A percentile compares a stretch with the other conserved stretches of the same genome.
Conservation (phyloP, 202 grass and related monocot species). For the Digitaria exilis region DNA sequence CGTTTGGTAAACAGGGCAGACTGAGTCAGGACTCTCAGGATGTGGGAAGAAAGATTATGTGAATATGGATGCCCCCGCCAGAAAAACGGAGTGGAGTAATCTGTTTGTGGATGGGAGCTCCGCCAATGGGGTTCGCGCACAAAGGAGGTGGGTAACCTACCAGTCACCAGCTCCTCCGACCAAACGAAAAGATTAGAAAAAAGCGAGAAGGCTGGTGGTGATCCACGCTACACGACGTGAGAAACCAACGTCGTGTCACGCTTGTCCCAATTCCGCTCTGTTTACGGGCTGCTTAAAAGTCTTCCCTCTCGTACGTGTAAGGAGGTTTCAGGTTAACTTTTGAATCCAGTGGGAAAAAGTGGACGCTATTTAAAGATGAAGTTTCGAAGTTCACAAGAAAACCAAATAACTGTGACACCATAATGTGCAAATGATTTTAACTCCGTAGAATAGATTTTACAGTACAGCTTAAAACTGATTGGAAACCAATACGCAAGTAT, state of each 20-base stretch:
- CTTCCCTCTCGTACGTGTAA: too few species aligned
- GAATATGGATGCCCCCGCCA: neutral
- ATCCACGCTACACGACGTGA: neutral
- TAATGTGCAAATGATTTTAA: neutral
- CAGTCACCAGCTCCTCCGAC: neutral
- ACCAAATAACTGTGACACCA: neutral
- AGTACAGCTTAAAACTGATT: neutral
- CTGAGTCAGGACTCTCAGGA: neutral
- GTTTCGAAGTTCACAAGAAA: too few species aligned
- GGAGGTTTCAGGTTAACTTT: too few species aligned
- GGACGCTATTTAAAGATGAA: too few species aligned
- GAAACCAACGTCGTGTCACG: too few species aligned
- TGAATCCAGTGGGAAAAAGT: too few species aligned
- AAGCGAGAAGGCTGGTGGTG: neutral
- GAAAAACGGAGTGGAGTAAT: neutral
- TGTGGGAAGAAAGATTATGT: too few species aligned
- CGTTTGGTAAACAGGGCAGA: neutral
- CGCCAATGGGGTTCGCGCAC: neutral
- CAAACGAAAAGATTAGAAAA: neutral
- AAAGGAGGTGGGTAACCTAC: conserved; percentile 31
- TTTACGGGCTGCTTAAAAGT: too few species aligned
- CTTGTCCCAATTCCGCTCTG: too few species aligned
- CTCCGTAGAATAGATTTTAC: neutral
- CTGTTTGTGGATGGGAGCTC: neutral
- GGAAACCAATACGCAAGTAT: neutral